Evolutionary conservation across 306 rosid species (phyloP), one percentile per base, ranked within the genome.

Genomic region (Vicia faba): DNA sequence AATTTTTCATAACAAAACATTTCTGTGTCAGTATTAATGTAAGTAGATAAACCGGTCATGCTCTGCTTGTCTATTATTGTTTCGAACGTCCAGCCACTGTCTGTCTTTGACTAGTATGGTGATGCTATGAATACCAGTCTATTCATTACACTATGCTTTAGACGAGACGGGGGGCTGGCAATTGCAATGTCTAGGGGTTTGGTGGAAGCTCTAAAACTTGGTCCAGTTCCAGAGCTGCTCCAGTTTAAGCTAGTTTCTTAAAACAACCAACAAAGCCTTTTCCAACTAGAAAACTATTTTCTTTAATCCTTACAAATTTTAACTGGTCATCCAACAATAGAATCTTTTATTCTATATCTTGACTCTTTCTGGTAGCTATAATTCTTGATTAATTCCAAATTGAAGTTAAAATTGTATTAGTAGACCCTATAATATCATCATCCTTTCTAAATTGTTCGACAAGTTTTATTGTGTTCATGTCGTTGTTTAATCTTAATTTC

Each of bases 401-500:
- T 29, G 33, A 29, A 29, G 15, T 46, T 46, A 46, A 14, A 50
- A 50, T 50, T 50, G 7, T 50, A 19, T 50, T 28, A 50, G 25
- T 5, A 23, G 25, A 19, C 29, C 31, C 33, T 29, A 29, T 29
- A 50, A 1, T 18, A 49, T 0, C 20, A 29, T n/a, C n/a, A n/a
- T n/a, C n/a, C n/a, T n/a, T n/a, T n/a, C n/a, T n/a, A n/a, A n/a
- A 20, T 20, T 40, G 36, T 31, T 50, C 3, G 43, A 57, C 19
- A 29, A 45, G 40, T 33, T 44, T 38, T 38, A 9, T 64, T 41
- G 9, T 60, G 19, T 56, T 25, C 20, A 35, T 48, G 40, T 49
- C 44, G 49, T 57, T 74, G 65, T 64, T 55, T 10, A 40, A 11
- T 40, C 5, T 70, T 58, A 10, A 40, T 40, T 40, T 40, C 5